These are phyloP conservation scores for Didymella exigua DNA, from an alignment of 2,329 filamentous ascomycete species.

Conservation along the genomic window DNA sequence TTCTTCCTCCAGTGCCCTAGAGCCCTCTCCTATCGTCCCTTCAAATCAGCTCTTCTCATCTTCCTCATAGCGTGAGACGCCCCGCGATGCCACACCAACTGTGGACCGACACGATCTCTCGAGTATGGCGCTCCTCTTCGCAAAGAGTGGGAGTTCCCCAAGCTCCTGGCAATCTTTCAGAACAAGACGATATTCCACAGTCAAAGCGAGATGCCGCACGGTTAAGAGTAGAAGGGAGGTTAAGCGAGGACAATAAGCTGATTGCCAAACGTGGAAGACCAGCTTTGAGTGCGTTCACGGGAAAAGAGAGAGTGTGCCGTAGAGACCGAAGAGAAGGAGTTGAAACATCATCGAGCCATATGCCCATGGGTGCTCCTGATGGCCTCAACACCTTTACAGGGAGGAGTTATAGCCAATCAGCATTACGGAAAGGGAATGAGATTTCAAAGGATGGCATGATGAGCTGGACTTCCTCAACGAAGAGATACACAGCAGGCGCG, in stretches of 20 bases:
- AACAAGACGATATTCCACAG: background rate
- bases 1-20: background rate
- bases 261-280: too few species aligned
- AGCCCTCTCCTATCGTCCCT: background rate
- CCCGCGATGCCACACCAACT: background rate
- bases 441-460: background rate
- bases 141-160: background rate
- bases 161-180: background rate
- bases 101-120: background rate
- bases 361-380: background rate
- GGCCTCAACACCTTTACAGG: background rate
- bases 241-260: too few species aligned
- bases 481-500: background rate
- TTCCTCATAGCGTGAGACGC: background rate
- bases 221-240: too few species aligned
- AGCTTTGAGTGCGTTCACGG: too few species aligned
- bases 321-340: too few species aligned
- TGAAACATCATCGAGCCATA: too few species aligned
- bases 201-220: too few species aligned
- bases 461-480: background rate
- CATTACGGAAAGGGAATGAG: background rate
- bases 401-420: background rate
- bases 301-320: too few species aligned
- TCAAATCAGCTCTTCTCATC: background rate
- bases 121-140: background rate